Base-by-base conservation (phyloP, 768 basidiomycete genomes). In the Suillus alpinus region DNA sequence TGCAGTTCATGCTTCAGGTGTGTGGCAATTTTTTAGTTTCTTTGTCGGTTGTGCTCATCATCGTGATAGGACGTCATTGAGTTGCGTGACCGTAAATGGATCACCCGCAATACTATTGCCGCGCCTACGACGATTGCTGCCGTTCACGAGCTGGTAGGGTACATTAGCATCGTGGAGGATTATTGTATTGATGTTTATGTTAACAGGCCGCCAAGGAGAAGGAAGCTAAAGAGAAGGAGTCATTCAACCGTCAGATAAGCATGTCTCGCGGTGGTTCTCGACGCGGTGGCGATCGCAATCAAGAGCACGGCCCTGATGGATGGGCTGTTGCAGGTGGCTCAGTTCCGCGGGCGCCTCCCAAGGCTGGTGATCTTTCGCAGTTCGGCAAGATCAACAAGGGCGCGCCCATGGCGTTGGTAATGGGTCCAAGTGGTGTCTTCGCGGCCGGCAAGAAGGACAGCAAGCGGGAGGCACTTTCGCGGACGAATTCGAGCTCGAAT, bases 1-100 rank as follows among this genome's bases (percentile, higher is more conserved):
- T 98, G 84, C 87, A 88, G 58, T 98, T 91, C 76, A 97, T 98
- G 95, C 82, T 99, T 60, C 86, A 93, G 86, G 95, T 96, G 62
- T 58, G 84, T 77, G 37, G 2, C 20, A 12, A n/a, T 12, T 12
- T 58, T 10, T 56, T 63, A 12, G 26, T 32, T 10, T 29, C 10
- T 32, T 58, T 59, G 14, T 61, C 40, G 12, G 34, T 52, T 49
- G 20, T 47, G 65, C 23, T 59, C 57, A 9, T n/a, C 3, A n/a
- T 29, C 3, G 6, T 13, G 2, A 7, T 68, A 98, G 95, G 95
- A 98, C 76, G 80, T 97, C 56, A 83, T 95, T 58, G 96, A 98
- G 69, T 80, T 95, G 47, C 90, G 95, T 55, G 84, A 85, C 34
- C 87, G 88, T 59, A 89, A 85, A 71, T 98, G 95, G 96, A 71